These are phyloP conservation scores for Eryngium alpinum DNA, from an alignment of 140 eudicot genomes.

Conservation along the genomic window DNA sequence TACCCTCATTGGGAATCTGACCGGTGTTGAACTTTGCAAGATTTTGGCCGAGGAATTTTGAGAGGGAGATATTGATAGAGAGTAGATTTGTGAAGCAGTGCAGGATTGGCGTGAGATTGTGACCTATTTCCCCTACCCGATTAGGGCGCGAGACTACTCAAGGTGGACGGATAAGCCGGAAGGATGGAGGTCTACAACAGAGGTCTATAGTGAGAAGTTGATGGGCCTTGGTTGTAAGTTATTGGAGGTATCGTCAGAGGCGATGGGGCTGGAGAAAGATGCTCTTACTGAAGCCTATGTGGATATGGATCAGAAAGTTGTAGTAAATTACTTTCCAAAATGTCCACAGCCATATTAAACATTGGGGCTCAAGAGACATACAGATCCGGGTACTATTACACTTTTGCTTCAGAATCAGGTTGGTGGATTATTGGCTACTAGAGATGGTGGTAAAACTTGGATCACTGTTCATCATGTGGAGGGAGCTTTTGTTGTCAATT, in stretches of 20 bases:
- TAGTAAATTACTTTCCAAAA: conserved; percentile 75
- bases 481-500: conserved; percentile 88
- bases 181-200: conserved; percentile 62
- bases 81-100: conserved; percentile 74
- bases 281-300: conserved; percentile 72
- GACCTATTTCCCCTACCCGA: conserved; percentile 77
- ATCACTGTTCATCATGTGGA: conserved; percentile 73
- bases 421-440: conserved; percentile 93
- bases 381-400: conserved; percentile 90
- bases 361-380: conserved; percentile 81
- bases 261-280: conserved; percentile 79
- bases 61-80: too few relatives aligned
- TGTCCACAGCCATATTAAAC: conserved; percentile 84
- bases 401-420: conserved; percentile 76
- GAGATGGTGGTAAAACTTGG: conserved; percentile 90
- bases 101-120: conserved; percentile 94
- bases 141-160: conserved; percentile 62
- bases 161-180: conserved; percentile 90
- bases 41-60: too few relatives aligned
- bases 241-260: conserved; percentile 70
- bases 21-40: too few relatives aligned
- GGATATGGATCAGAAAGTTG: conserved; percentile 90
- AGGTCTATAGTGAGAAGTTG: conserved; percentile 49
- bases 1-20: too few relatives aligned
- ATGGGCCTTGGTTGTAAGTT: conserved; percentile 63